A percentile compares a stretch with the other conserved stretches of the same genome.
These are phyloP conservation scores for Nyctanthes arbortristis DNA, from an alignment of 257 asterid species.

Conservation along the genomic window DNA sequence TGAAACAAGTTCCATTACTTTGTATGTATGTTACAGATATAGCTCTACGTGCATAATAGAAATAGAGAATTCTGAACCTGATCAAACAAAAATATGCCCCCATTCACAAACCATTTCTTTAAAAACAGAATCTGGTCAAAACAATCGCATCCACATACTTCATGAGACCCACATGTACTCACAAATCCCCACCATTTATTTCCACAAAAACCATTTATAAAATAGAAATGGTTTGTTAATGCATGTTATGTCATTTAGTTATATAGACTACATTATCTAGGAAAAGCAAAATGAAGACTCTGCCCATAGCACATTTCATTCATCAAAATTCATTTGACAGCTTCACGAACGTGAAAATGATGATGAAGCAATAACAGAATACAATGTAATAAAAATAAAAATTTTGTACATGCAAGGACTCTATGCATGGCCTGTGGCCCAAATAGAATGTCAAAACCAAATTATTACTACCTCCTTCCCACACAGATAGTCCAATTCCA, in stretches of 20 bases:
- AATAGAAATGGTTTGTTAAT: too few relatives aligned
- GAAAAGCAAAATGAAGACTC: neutral
- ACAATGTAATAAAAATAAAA: neutral
- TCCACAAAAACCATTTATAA: too few relatives aligned
- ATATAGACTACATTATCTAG: neutral
- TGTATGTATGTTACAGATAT: neutral
- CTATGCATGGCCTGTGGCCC: neutral
- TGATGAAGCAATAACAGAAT: neutral
- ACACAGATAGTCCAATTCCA: too few relatives aligned
- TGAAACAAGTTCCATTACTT: neutral
- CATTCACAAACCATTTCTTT: too few relatives aligned
- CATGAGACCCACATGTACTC: too few relatives aligned
- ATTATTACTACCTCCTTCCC: too few relatives aligned
- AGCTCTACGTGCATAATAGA: neutral
- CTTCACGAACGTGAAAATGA: neutral
- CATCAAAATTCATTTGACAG: neutral
- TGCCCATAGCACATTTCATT: neutral
- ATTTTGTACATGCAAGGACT: neutral
- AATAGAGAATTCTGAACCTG: neutral
- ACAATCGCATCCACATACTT: too few relatives aligned
- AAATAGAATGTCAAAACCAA: neutral
- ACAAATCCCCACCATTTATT: too few relatives aligned
- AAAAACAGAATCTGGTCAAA: too few relatives aligned
- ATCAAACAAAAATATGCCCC: neutral
- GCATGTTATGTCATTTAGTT: neutral